Base-by-base conservation (phyloP, 2,329 filamentous ascomycete genomes). In the Hymenoscyphus linearis region DNA sequence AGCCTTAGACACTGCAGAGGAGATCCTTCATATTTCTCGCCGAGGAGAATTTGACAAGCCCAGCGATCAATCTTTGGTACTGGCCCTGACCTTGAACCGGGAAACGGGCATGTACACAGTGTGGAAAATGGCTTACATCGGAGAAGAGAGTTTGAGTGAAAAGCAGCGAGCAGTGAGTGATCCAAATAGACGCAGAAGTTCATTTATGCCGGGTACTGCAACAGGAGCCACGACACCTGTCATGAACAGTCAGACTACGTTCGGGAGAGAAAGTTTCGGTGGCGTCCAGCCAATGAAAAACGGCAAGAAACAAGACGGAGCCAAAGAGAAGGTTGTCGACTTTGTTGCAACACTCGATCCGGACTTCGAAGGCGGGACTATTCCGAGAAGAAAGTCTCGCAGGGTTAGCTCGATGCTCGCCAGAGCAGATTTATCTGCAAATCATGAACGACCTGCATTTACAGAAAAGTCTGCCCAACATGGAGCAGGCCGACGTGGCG, bases 381-480 rank as follows among this genome's bases (percentile, higher is more conserved):
- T 79, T 13, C 81, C 80, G 0, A 77, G 85, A 57, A 79, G 85
- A 62, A 85, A 84, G 64, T 88, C 85, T 18, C 85, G 95, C 52
- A 85, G 95, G 57, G 89, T 98, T 27, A 99, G 95, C 77, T 98
- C 93, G 16, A 83, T 96, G 76, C 80, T 97, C 58, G 93, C 93
- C 16, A 83, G 93, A 69, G 89, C 90, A 35, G 93, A 97, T 72
- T 78, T 97, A 22, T 93, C 91, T 0, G 88, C 90, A 10, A 95
- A 88, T 16, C 90, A 93, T 66, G 92, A 96, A 67, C 83, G 90
- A 69, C 82, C 87, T 1, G 83, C 87, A n/a, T 96, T 96, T 71
- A 83, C 86, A 31, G 92, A 96, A 55, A 83, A 87, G 62, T 81
- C 84, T 16, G 66, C 65, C 26, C 78, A 76, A 67, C 78, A 75